A percentile compares a stretch with the other conserved stretches of the same genome.
Conservation (phyloP, 768 basidiomycete genomes). For the Suillus sp. region DNA sequence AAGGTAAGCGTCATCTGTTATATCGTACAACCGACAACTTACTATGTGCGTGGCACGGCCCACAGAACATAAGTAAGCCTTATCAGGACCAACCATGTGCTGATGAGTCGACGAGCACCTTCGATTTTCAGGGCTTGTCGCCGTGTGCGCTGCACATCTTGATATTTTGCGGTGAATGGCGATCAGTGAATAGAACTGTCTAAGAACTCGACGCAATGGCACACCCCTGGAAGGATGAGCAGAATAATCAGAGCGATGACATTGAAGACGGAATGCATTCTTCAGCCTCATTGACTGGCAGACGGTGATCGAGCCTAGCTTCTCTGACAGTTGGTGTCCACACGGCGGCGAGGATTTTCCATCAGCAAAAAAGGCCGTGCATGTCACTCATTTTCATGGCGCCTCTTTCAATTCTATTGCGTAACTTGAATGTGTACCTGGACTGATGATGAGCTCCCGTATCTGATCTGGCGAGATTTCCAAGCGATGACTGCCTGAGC, state of each 20-base stretch:
- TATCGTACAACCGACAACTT: background rate
- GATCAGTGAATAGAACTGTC: background rate
- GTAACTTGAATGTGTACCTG: too few species aligned
- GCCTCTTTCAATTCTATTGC: background rate
- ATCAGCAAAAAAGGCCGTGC: background rate
- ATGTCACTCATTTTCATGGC: background rate
- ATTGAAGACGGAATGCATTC: background rate
- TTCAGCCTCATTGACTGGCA: background rate
- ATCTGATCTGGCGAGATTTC: background rate
- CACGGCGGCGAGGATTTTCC: background rate
- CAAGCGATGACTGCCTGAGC: background rate
- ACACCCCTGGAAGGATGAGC: background rate
- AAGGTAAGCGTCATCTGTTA: background rate
- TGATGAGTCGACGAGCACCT: background rate
- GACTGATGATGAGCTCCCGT: too few species aligned
- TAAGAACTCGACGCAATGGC: background rate
- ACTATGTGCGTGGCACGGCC: background rate
- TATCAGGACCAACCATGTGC: background rate
- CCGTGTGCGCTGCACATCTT: background rate
- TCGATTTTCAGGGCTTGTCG: background rate
- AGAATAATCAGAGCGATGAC: too few species aligned
- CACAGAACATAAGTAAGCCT: background rate
- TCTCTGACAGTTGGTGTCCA: background rate
- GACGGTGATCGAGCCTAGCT: background rate
- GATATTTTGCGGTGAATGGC: background rate